Evolutionary conservation across 78 protist genomes (phyloP), one percentile per base, ranked within the genome.

Genomic region (Fonticula alba): DNA sequence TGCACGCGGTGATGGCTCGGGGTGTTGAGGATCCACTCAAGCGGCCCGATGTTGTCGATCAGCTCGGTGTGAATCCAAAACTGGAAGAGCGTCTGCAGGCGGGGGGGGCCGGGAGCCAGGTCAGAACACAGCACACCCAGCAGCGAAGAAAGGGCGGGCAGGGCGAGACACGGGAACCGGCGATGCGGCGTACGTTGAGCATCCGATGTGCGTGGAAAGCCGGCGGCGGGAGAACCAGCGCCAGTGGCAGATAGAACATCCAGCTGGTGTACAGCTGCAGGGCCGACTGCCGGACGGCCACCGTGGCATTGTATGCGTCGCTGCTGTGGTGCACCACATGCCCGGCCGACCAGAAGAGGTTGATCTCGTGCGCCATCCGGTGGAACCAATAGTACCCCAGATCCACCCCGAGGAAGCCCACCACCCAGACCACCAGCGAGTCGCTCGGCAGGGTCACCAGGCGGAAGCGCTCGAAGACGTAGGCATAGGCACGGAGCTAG

Each of bases 1-100:
- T 80, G 85, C 36, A 80, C 85, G 26, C 85, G 66, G 55, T 80
- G 85, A 60, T 80, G 85, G 43, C 65, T 53, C 53, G 85, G 85
- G 22, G 85, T 80, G 66, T 74, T 80, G 26, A 80, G 35, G 14
- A 80, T 49, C 14, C 19, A 71, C 49, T 80, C 85, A 0, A 70
- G 26, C 32, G 69, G 63, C 37, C 78, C 68, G 13, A 80, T 50
- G 17, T 36, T 27, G 31, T 32, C 38, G 24, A 66, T 40, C 15
- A 49, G 19, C 56, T 46, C 7, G 11, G 4, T 6, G 27, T 35
- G 37, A 57, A 35, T 36, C 22, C 29, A 10, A 57, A 57, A 4
- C 9, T 32, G 19, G n/a, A n/a, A n/a, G n/a, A n/a, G n/a, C n/a
- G n/a, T n/a, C n/a, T n/a, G n/a, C n/a, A n/a, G n/a, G n/a, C n/a